Evolutionary conservation across 371 early-diverging fungal genomes (phyloP).

Genomic region (Mucor ambiguus): DNA sequence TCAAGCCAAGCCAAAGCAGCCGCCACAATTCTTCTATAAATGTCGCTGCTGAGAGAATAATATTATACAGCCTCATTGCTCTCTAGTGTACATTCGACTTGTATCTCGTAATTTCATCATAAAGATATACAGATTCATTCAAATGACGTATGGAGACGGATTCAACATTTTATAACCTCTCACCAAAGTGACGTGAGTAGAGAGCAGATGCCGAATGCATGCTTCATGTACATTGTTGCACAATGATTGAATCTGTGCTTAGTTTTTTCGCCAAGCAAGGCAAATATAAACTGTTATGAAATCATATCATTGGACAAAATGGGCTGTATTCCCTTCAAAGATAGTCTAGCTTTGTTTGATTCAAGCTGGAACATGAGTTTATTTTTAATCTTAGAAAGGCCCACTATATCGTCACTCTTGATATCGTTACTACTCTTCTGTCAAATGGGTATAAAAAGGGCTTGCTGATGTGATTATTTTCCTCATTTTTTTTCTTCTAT

Average conservation of each 20-base stretch:
- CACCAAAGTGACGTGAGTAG: background rate
- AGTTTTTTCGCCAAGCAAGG: background rate
- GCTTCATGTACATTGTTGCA: slow-evolving; percentile 2
- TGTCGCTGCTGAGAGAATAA: no score
- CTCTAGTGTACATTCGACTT: no score
- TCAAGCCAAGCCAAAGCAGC: no score
- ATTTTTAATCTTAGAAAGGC: background rate
- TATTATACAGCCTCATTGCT: no score
- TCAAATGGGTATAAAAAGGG: slow-evolving; percentile 6
- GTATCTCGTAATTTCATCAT: no score
- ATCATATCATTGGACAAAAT: background rate
- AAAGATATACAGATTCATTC: no score
- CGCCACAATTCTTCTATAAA: no score
- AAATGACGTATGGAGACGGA: background rate
- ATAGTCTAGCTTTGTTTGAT: background rate
- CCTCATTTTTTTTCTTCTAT: slow-evolving; percentile 3
- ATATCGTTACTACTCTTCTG: background rate
- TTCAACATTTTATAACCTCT: background rate
- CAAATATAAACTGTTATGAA: background rate
- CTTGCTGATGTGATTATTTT: background rate
- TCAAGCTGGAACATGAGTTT: background rate
- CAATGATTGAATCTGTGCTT: background rate
- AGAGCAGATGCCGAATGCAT: background rate
- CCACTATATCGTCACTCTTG: background rate
- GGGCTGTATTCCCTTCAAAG: background rate